These are phyloP conservation scores for Lophiotrema nucula DNA, from an alignment of 495 filamentous ascomycete species.

Conservation along the genomic window DNA sequence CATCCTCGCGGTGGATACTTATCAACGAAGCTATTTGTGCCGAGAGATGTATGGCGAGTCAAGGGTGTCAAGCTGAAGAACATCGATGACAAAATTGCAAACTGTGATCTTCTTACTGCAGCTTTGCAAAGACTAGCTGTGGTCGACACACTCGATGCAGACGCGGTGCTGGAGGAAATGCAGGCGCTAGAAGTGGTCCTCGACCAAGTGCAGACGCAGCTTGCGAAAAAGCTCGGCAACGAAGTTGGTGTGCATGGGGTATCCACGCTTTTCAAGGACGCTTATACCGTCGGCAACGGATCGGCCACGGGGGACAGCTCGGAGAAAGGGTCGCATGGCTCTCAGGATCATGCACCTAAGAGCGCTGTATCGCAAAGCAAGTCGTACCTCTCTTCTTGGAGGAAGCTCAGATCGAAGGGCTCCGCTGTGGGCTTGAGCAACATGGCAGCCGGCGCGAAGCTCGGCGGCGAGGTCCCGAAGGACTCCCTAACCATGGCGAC, in stretches of 20 bases:
- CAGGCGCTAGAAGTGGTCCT: slow-evolving; percentile 83
- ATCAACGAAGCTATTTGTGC: slow-evolving; percentile 85
- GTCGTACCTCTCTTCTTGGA: slow-evolving; percentile 64
- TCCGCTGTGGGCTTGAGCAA: slow-evolving; percentile 59
- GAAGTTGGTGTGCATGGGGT: slow-evolving; percentile 83
- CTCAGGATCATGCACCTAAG: slow-evolving; percentile 35
- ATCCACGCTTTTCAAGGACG: slow-evolving; percentile 66
- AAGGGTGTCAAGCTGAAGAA: slow-evolving; percentile 89
- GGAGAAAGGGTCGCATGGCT: slow-evolving; percentile 61
- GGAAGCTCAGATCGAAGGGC: slow-evolving; percentile 84
- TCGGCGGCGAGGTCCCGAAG: slow-evolving; percentile 51
- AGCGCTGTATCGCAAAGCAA: slow-evolving; percentile 38
- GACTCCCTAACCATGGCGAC: slow-evolving; percentile 65
- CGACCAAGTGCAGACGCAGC: slow-evolving; percentile 73
- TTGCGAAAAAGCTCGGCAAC: slow-evolving; percentile 80
- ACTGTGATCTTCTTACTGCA: slow-evolving; percentile 87
- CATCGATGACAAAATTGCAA: slow-evolving; percentile 91
- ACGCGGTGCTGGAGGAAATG: slow-evolving; percentile 93
- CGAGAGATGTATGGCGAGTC: slow-evolving; percentile 88
- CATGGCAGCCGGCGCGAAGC: slow-evolving; percentile 39
- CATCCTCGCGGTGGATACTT: slow-evolving; percentile 91
- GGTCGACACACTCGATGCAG: slow-evolving; percentile 85
- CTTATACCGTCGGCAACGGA: slow-evolving; percentile 44
- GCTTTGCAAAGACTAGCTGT: slow-evolving; percentile 77
- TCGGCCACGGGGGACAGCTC: slow-evolving; percentile 55